These are phyloP conservation scores for Dendrobium officinale DNA, from an alignment of 106 monocot species.

Conservation along the genomic window DNA sequence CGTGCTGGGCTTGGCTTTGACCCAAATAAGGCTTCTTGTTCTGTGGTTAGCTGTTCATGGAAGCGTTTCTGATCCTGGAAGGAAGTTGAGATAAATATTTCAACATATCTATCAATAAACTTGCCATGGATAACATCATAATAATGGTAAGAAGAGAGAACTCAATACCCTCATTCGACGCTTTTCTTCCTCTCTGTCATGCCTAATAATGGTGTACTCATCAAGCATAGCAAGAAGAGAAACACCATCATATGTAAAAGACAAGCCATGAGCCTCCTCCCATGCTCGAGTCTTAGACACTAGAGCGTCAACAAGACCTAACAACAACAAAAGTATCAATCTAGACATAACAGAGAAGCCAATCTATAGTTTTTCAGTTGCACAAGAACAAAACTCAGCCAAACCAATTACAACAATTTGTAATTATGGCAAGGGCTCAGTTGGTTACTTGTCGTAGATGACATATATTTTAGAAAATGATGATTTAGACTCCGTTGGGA, in stretches of 20 bases:
- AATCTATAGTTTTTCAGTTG: background rate
- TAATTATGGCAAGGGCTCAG: too few relatives aligned
- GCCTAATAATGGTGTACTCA: constrained; percentile 3
- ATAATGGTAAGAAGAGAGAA: background rate
- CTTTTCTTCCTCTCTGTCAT: constrained; percentile 5
- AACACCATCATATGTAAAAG: constrained; percentile 67
- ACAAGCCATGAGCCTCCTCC: constrained; percentile 48
- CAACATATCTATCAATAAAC: too few relatives aligned
- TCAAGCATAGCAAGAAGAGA: constrained; percentile 1
- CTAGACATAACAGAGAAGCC: background rate
- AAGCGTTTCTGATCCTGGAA: constrained; percentile 10
- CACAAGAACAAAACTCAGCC: background rate
- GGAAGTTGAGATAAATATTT: background rate
- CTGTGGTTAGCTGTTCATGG: constrained; percentile 4
- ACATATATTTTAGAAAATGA: too few relatives aligned
- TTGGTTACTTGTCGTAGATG: too few relatives aligned
- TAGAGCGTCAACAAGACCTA: constrained; percentile 56
- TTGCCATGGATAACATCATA: too few relatives aligned
- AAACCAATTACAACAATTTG: background rate
- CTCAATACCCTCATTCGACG: background rate
- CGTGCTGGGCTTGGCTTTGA: constrained; percentile 21
- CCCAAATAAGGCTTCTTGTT: constrained; percentile 12
- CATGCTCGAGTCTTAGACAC: constrained; percentile 43
- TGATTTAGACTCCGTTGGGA: too few relatives aligned
- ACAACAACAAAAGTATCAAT: background rate